These are phyloP conservation scores for Entomortierella parvispora DNA, from an alignment of 192 early-diverging fungal genomes.

Conservation along the genomic window DNA sequence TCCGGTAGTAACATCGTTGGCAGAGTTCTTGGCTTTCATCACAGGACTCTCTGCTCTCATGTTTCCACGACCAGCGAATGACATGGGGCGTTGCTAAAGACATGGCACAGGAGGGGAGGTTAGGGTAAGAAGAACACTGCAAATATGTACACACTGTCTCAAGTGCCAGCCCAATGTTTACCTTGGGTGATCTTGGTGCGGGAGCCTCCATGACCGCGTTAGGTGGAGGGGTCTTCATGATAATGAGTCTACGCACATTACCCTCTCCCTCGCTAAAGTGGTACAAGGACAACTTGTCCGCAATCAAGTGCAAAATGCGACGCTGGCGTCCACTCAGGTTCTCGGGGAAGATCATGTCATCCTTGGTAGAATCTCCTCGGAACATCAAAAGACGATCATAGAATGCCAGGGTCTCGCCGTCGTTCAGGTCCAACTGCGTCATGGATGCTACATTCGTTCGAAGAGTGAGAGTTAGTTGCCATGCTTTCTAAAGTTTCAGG, in stretches of 20 bases:
- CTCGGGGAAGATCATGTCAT: conserved; percentile 76
- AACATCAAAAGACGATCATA: conserved; percentile 79
- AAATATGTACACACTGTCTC: not conserved
- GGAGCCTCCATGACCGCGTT: conserved; percentile 18
- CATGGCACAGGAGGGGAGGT: no score
- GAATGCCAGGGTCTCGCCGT: conserved; percentile 72
- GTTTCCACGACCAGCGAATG: conserved; percentile 39
- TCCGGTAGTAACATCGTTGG: conserved; percentile 17
- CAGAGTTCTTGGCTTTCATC: conserved; percentile 19
- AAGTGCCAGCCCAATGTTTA: not conserved
- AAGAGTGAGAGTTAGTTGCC: conserved; percentile 2
- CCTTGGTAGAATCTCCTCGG: conserved; percentile 71
- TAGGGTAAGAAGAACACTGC: not conserved
- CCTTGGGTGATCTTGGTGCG: conserved; percentile 32
- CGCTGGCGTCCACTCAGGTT: conserved; percentile 68
- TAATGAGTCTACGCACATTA: conserved; percentile 54
- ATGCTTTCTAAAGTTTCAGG: not conserved
- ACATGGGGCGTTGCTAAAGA: conserved; percentile 47
- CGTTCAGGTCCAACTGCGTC: conserved; percentile 71
- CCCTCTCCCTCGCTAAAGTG: conserved; percentile 65
- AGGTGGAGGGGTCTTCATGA: conserved; percentile 53
- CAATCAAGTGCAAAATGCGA: conserved; percentile 72
- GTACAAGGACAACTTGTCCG: conserved; percentile 73
- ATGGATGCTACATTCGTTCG: conserved; percentile 10
- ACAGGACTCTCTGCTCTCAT: conserved; percentile 40